phyloP scores from a whole-genome alignment of 805 yeast species.

The Metschnikowia chrysomelidarum region DNA sequence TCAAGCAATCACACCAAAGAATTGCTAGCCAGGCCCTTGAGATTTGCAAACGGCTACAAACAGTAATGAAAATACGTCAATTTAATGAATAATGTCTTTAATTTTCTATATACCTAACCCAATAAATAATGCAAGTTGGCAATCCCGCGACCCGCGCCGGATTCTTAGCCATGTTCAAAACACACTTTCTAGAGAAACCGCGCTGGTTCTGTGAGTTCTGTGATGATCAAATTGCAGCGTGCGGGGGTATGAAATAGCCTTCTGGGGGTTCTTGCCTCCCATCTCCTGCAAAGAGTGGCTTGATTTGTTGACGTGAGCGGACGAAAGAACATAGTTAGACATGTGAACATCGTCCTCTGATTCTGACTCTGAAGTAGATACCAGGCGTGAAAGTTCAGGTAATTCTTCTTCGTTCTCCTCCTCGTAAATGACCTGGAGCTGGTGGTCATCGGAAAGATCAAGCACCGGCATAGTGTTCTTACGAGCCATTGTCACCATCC shows the following conservation, averaged over 20 bases:
- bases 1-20: no score
- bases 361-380: conserved; percentile 18
- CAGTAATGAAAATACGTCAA: no score
- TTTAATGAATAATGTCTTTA: no score
- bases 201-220: conserved; percentile 33
- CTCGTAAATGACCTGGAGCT: conserved; percentile 16
- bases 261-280: conserved; percentile 1
- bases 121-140: no score
- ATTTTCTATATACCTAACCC: no score
- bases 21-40: no score
- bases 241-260: neutral
- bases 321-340: conserved; percentile 11
- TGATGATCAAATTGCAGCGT: conserved; percentile 22
- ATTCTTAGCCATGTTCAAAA: conserved; percentile 22
- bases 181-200: conserved; percentile 41
- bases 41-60: no score
- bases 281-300: conserved; percentile 4
- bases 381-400: conserved; percentile 18
- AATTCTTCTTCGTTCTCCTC: conserved; percentile 13
- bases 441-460: conserved; percentile 13
- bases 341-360: conserved; percentile 14
- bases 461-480: conserved; percentile 14
- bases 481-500: neutral
- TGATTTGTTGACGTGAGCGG: conserved; percentile 6
- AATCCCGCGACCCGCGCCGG: no score